Evolutionary conservation across 495 filamentous ascomycete species (phyloP).

Genomic region (Staphylotrichum longicolle): DNA sequence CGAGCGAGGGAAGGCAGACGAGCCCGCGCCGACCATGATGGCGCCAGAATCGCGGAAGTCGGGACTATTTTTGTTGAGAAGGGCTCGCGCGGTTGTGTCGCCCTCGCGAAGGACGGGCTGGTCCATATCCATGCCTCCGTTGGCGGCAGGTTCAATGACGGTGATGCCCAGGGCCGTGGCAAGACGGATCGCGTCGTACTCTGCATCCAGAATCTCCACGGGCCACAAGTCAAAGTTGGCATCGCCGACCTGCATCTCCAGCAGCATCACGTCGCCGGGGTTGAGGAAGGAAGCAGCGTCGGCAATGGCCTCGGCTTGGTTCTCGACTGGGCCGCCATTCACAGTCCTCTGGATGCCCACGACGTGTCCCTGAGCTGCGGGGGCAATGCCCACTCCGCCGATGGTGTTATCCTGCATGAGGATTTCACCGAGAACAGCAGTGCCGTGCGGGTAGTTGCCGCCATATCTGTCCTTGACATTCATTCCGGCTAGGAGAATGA

Average conservation of each 20-base stretch:
- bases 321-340: background rate
- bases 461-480: conserved; percentile 1
- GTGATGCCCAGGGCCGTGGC: conserved; percentile 16
- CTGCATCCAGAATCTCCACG: conserved; percentile 14
- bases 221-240: conserved; percentile 12
- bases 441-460: conserved; percentile 18
- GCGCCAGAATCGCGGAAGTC: conserved; percentile 19
- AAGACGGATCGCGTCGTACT: conserved; percentile 15
- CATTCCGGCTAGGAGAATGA: background rate
- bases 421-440: conserved; percentile 20
- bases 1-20: background rate
- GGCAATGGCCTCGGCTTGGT: conserved; percentile 15
- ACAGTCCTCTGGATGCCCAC: background rate
- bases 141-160: conserved; percentile 17
- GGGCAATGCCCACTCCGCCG: conserved; percentile 19
- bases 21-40: conserved; percentile 9
- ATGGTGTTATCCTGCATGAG: conserved; percentile 20
- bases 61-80: background rate
- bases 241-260: conserved; percentile 17
- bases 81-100: background rate
- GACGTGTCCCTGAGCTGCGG: conserved; percentile 6
- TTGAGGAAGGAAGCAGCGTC: conserved; percentile 2
- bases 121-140: conserved; percentile 13
- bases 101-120: background rate
- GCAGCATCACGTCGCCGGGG: conserved; percentile 17